Conservation (phyloP, 1,284 basidiomycete genomes). For the Laetiporus sulphureus region DNA sequence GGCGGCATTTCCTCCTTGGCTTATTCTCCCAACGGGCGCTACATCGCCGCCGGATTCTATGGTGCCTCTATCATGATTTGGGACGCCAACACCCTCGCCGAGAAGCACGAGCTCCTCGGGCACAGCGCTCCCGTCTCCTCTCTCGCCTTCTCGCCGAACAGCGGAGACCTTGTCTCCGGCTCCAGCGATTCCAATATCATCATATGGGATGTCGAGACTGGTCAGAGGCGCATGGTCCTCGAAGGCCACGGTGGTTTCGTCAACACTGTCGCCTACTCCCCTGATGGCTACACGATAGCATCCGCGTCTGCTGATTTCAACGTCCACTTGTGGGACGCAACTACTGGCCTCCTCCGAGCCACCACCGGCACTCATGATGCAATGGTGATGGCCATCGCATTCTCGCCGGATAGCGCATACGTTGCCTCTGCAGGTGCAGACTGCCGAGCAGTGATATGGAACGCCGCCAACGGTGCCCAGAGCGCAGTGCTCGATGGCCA, state of each 20-base stretch:
- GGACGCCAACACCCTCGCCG: conserved; percentile 13
- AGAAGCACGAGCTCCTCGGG: conserved; percentile 4
- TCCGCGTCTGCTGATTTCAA: conserved; percentile 16
- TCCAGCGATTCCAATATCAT: conserved; percentile 8
- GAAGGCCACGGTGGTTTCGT: conserved; percentile 12
- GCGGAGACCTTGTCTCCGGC: conserved; percentile 13
- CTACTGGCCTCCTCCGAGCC: conserved; percentile 4
- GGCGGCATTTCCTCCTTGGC: conserved; percentile 12
- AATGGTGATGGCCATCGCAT: conserved; percentile 8
- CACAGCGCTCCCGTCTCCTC: conserved; percentile 13
- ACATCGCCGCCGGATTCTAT: conserved; percentile 17
- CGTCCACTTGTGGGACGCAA: conserved; percentile 13
- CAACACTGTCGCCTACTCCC: conserved; percentile 15
- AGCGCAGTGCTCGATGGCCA: conserved; percentile 9
- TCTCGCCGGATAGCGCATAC: conserved; percentile 14
- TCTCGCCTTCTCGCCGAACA: conserved; percentile 17
- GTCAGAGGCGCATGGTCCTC: background rate
- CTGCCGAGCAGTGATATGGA: conserved; percentile 16
- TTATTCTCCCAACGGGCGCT: conserved; percentile 15
- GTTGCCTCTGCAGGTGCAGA: conserved; percentile 18
- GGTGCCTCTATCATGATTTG: conserved; percentile 19
- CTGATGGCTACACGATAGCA: conserved; percentile 13
- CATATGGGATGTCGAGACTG: conserved; percentile 6
- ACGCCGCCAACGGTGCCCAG: conserved; percentile 10
- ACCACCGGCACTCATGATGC: conserved; percentile 4